Evolutionary conservation across 1,284 basidiomycete species (phyloP).

Genomic region (Neonothopanus nambi): DNA sequence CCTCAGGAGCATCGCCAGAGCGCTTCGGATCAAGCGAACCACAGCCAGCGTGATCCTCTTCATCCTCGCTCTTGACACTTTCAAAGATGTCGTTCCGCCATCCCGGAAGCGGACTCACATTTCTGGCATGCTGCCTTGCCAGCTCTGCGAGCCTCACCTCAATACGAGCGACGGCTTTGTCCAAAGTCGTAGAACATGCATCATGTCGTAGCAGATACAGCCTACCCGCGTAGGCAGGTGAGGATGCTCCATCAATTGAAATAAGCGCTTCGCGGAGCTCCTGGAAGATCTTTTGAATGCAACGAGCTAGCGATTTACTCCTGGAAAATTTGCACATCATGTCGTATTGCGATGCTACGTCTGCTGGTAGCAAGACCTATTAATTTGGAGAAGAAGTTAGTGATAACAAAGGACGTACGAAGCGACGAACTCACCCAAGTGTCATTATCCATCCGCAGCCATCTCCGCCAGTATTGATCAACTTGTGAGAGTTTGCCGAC

Average conservation of each 20-base stretch:
- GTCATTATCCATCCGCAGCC: slow-evolving; percentile 1
- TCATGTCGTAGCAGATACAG: neutral
- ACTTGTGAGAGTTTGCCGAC: neutral
- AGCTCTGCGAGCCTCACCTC: slow-evolving; percentile 6
- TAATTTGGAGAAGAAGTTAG: neutral
- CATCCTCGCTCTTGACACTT: neutral
- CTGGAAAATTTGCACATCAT: slow-evolving; percentile 2
- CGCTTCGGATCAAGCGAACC: neutral
- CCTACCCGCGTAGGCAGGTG: neutral
- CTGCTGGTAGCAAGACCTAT: slow-evolving; percentile 5
- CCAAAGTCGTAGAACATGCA: slow-evolving; percentile 3
- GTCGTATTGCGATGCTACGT: slow-evolving; percentile 1
- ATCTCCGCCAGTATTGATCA: slow-evolving; percentile 10
- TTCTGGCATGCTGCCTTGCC: slow-evolving; percentile 3
- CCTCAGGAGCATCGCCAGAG: neutral
- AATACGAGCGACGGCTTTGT: slow-evolving; percentile 12
- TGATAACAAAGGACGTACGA: neutral
- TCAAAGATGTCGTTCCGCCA: slow-evolving; percentile 8
- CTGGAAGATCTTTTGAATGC: neutral
- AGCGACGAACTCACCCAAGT: neutral
- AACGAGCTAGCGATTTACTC: neutral
- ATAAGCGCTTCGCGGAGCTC: neutral
- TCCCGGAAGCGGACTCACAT: slow-evolving; percentile 1
- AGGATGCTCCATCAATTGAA: neutral
- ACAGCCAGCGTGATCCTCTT: neutral